Evolutionary conservation across 768 basidiomycete species (phyloP).

Genomic region (Pilatotrama ljubarskyi): DNA sequence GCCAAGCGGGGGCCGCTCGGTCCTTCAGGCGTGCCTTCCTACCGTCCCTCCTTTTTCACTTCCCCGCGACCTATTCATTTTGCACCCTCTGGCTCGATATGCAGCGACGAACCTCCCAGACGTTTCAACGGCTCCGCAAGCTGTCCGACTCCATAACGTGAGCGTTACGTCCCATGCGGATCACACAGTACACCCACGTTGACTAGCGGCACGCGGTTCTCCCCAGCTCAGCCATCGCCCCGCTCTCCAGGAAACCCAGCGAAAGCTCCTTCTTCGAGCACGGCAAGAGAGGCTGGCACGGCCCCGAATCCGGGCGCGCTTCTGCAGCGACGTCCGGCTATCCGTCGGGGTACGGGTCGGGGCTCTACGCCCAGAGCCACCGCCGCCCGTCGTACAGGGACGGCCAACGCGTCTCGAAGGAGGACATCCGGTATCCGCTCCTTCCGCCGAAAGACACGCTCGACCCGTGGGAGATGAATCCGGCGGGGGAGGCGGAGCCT

Average conservation of each 20-base stretch:
- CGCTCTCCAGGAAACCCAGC: background rate
- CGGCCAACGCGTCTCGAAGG: constrained; percentile 10
- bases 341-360: background rate
- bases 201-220: background rate
- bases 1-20: background rate
- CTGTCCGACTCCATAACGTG: constrained; percentile 13
- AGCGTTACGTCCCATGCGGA: background rate
- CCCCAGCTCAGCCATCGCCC: constrained; percentile 3
- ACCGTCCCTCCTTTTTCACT: background rate
- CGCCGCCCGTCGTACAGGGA: background rate
- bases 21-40: background rate
- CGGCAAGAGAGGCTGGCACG: constrained; percentile 8
- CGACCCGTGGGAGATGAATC: background rate
- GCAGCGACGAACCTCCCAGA: constrained; percentile 11
- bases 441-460: background rate
- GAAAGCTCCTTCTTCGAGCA: constrained; percentile 10
- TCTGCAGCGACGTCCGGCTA: background rate
- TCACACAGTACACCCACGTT: background rate
- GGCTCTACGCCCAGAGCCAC: background rate
- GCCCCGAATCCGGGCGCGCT: background rate
- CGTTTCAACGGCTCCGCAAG: constrained; percentile 14
- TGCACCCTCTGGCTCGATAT: background rate
- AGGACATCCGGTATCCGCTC: constrained; percentile 16
- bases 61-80: background rate
- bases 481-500: background rate